A percentile compares a stretch with the other conserved stretches of the same genome.
Evolutionary conservation across 2,329 filamentous ascomycete species (phyloP).

Genomic region (Xylaria sp.): DNA sequence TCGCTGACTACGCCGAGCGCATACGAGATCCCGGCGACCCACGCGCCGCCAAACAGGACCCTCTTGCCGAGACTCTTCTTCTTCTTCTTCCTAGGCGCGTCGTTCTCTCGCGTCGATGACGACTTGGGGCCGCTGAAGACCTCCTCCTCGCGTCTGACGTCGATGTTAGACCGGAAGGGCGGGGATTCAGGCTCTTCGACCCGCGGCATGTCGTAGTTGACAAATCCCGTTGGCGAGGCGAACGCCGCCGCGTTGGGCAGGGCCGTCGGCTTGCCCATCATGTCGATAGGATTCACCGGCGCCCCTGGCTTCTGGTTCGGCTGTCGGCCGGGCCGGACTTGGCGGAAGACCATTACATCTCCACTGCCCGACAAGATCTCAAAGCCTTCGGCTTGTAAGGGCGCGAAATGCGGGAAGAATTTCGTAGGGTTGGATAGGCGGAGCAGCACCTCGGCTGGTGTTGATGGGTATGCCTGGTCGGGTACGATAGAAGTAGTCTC

Average conservation of each 20-base stretch:
- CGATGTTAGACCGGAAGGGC: slow-evolving; percentile 46
- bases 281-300: slow-evolving; percentile 61
- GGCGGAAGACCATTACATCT: slow-evolving; percentile 68
- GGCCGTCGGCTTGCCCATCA: slow-evolving; percentile 48
- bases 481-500: slow-evolving; percentile 61
- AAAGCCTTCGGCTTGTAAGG: slow-evolving; percentile 63
- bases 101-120: slow-evolving; percentile 29
- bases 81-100: slow-evolving; percentile 35
- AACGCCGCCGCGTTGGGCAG: slow-evolving; percentile 57
- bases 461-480: slow-evolving; percentile 51
- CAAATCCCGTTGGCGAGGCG: slow-evolving; percentile 66
- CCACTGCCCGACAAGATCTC: slow-evolving; percentile 66
- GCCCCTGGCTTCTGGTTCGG: slow-evolving; percentile 12
- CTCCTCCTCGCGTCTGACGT: slow-evolving; percentile 50
- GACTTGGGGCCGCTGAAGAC: slow-evolving; percentile 48
- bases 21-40: slow-evolving; percentile 60
- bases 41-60: slow-evolving; percentile 55
- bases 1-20: slow-evolving; percentile 61
- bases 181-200: slow-evolving; percentile 36
- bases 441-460: slow-evolving; percentile 62
- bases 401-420: slow-evolving; percentile 65
- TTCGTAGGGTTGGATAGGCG: slow-evolving; percentile 64
- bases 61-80: slow-evolving; percentile 50
- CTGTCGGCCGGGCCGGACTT: slow-evolving; percentile 45
- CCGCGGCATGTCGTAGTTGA: slow-evolving; percentile 58